These are phyloP conservation scores for Xylaria digitata DNA, from an alignment of 2,329 filamentous ascomycete genomes.

Conservation along the genomic window DNA sequence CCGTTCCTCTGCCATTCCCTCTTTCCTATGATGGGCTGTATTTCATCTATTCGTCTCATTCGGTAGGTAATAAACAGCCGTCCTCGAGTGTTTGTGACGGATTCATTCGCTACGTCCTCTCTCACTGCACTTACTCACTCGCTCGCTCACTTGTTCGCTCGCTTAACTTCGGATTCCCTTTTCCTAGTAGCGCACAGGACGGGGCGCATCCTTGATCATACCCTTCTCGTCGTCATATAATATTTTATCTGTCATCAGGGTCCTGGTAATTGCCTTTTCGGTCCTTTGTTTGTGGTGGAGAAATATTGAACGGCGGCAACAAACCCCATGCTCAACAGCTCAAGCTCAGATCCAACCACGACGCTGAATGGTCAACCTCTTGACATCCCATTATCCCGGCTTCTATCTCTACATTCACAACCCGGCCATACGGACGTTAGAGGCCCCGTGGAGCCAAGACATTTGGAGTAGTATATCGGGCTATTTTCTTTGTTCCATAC, in stretches of 20 bases:
- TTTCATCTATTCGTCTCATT: slow-evolving; percentile 26
- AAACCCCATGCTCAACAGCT: slow-evolving; percentile 22
- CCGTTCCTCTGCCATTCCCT: slow-evolving; percentile 20
- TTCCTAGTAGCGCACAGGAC: slow-evolving; percentile 19
- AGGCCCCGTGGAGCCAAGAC: slow-evolving; percentile 42
- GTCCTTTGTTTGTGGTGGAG: slow-evolving; percentile 18
- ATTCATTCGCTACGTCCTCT: slow-evolving; percentile 24
- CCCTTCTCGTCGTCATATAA: slow-evolving; percentile 27
- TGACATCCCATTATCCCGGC: slow-evolving; percentile 17
- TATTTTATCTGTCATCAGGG: slow-evolving; percentile 17
- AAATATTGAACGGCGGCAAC: slow-evolving; percentile 15
- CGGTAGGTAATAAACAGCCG: slow-evolving; percentile 28
- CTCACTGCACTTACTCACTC: slow-evolving; percentile 20
- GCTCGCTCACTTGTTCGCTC: slow-evolving; percentile 24
- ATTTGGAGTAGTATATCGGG: slow-evolving; percentile 42
- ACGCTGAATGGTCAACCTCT: slow-evolving; percentile 22
- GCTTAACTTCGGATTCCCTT: slow-evolving; percentile 32
- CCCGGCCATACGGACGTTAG: slow-evolving; percentile 46
- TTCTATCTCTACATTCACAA: slow-evolving; percentile 31
- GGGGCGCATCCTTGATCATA: slow-evolving; percentile 24
- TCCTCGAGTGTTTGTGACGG: slow-evolving; percentile 24
- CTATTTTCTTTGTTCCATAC: slow-evolving; percentile 39
- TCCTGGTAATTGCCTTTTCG: slow-evolving; percentile 22
- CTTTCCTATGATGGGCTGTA: slow-evolving; percentile 12
- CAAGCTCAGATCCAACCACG: slow-evolving; percentile 24